Conservation (phyloP, 495 filamentous ascomycete species). For the Hypoxylon lienhwacheense region DNA sequence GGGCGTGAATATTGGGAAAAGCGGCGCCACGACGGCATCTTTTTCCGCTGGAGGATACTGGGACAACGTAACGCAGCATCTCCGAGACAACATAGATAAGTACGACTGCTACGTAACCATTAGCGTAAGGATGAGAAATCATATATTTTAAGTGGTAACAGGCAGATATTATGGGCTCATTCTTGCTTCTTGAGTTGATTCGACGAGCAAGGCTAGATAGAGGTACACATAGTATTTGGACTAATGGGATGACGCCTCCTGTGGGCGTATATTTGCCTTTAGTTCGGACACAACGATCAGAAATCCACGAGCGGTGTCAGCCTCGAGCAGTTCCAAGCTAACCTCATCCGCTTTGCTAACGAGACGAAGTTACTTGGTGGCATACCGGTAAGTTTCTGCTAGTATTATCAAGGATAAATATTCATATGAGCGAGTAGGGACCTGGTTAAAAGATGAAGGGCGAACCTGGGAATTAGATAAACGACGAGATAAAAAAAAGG, state of each 20-base stretch:
- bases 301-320: slow-evolving; percentile 45
- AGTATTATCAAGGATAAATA: not conserved
- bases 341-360: slow-evolving; percentile 45
- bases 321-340: slow-evolving; percentile 42
- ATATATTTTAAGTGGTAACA: too few relatives aligned
- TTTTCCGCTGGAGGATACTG: slow-evolving; percentile 52
- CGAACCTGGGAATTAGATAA: too few relatives aligned
- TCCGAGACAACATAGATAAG: slow-evolving; percentile 28
- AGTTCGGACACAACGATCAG: slow-evolving; percentile 62
- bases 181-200: not conserved
- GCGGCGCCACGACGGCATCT: slow-evolving; percentile 55
- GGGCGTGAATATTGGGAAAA: slow-evolving; percentile 53
- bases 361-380: slow-evolving; percentile 46
- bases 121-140: slow-evolving; percentile 28
- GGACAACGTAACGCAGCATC: slow-evolving; percentile 43
- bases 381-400: slow-evolving; percentile 39
- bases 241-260: slow-evolving; percentile 4
- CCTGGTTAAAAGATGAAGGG: not conserved
- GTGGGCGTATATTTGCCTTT: slow-evolving; percentile 1
- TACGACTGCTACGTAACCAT: slow-evolving; percentile 53
- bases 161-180: not conserved
- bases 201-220: not conserved
- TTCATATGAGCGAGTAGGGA: not conserved
- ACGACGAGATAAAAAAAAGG: not conserved
- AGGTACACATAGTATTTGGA: not conserved